A percentile compares a stretch with the other conserved stretches of the same genome.
Conservation (phyloP, 2,329 filamentous ascomycete species). For the Stagonosporopsis cucurbitacearum region DNA sequence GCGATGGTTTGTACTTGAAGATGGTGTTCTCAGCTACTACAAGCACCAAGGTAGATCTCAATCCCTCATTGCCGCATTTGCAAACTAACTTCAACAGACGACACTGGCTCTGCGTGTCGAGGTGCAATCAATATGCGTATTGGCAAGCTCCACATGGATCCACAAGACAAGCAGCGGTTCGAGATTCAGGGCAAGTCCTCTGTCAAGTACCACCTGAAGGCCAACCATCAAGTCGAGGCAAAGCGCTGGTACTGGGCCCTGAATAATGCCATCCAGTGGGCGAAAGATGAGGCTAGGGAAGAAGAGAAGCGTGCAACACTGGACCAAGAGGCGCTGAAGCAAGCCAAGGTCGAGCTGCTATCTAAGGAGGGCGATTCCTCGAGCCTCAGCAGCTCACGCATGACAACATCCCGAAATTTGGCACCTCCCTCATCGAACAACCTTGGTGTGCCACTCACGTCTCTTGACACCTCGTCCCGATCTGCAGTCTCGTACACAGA, state of each 20-base stretch:
- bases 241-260: constrained; percentile 99
- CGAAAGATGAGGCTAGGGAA: constrained; percentile 94
- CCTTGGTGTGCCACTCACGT: constrained; percentile 58
- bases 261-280: constrained; percentile 98
- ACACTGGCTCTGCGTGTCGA: constrained; percentile 92
- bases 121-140: constrained; percentile 99
- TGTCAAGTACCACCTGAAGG: constrained; percentile 97
- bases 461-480: constrained; percentile 41
- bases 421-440: constrained; percentile 49
- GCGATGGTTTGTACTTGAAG: constrained; percentile 96
- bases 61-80: not conserved
- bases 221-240: constrained; percentile 96
- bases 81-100: constrained; percentile 62
- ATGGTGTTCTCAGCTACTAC: constrained; percentile 97
- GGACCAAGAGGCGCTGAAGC: constrained; percentile 73
- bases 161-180: constrained; percentile 96
- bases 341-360: constrained; percentile 79
- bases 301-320: constrained; percentile 79
- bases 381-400: constrained; percentile 47
- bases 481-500: constrained; percentile 59
- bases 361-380: constrained; percentile 50
- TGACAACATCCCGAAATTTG: constrained; percentile 38
- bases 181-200: constrained; percentile 98
- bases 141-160: constrained; percentile 91
- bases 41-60: constrained; percentile 76